Evolutionary conservation across 2,329 filamentous ascomycete species (phyloP), one percentile per base, ranked within the genome.

Genomic region (Penicillium sp.): DNA sequence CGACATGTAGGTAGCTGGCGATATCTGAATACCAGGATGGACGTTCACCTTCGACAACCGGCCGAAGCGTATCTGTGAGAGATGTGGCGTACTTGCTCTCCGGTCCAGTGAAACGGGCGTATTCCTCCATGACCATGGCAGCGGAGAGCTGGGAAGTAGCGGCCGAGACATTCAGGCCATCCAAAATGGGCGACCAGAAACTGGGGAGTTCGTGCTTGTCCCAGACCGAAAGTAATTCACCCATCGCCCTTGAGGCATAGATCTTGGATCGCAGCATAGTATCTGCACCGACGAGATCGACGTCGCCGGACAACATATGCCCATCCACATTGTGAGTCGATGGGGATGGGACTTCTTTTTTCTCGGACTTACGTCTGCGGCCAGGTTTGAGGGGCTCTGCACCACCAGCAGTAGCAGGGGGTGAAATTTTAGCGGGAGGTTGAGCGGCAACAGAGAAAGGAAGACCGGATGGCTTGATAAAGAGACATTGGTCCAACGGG

Each of bases 291-390:
- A 99, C 92, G 41, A 99, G 81, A 69, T 99, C 95, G 45, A 97
- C 88, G 67, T 99, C 95, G 49, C 95, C 94, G 70, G 93, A 90
- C 79, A 99, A 92, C 88, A 99, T 97, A 64, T 96, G 92, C 9
- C 92, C 94, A 71, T 99, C 94, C 18, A 99, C 91, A 72, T 99
- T 96, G 73, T 99, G 94, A 1, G 89, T 85, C n/a, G 89, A 83
- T 4, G 82, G 76, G 1, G 83, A 77, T 8, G 82, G 75, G 26
- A 92, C 88, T 52, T 94, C 90, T 54, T 81, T 81, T 77, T 95
- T 96, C n/a, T 89, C 86, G 0, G 89, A 89, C 73, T 92, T 95
- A 57, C 92, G 86, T 31, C 92, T 84, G 61, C 90, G 87, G 74
- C 94, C 90, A 23, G 54, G 46, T 2, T 86, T 79, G 14, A 23